Percentiles rank a stretch among this genome's conserved stretches.
Evolutionary conservation across 2,329 filamentous ascomycete genomes (phyloP).

Genomic region (Penicillium sp.): DNA sequence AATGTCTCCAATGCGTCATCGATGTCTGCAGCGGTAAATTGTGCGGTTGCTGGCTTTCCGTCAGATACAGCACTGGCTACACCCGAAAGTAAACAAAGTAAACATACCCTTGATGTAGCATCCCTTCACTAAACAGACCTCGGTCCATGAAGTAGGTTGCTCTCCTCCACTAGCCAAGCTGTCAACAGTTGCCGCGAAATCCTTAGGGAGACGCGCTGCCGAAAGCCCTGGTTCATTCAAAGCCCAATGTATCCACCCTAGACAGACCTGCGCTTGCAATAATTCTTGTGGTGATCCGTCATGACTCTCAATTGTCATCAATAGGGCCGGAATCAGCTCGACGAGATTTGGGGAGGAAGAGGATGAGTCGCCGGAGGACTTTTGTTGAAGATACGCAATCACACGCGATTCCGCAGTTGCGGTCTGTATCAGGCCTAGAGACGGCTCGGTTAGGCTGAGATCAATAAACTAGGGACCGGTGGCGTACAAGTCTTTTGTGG

Average conservation of each 20-base stretch:
- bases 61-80: slow-evolving; percentile 11
- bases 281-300: slow-evolving; percentile 53
- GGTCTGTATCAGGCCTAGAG: slow-evolving; percentile 64
- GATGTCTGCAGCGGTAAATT: slow-evolving; percentile 41
- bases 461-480: slow-evolving; percentile 11
- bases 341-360: slow-evolving; percentile 44
- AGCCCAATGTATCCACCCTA: slow-evolving; percentile 82
- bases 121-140: slow-evolving; percentile 75
- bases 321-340: slow-evolving; percentile 41
- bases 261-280: slow-evolving; percentile 76
- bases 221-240: slow-evolving; percentile 66
- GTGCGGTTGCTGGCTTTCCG: slow-evolving; percentile 42
- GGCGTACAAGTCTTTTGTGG: slow-evolving; percentile 74
- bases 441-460: slow-evolving; percentile 19
- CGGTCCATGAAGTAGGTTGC: slow-evolving; percentile 68
- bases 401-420: slow-evolving; percentile 68
- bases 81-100: slow-evolving; percentile 1
- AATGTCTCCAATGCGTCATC: slow-evolving; percentile 66
- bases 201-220: slow-evolving; percentile 60
- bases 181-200: slow-evolving; percentile 57
- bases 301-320: slow-evolving; percentile 59
- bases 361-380: slow-evolving; percentile 30
- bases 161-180: slow-evolving; percentile 54
- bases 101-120: slow-evolving; percentile 70
- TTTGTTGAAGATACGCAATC: slow-evolving; percentile 51